Evolutionary conservation across 2,329 filamentous ascomycete species (phyloP), one percentile per base, ranked within the genome.

Genomic region (Aspergillus tubingensis): DNA sequence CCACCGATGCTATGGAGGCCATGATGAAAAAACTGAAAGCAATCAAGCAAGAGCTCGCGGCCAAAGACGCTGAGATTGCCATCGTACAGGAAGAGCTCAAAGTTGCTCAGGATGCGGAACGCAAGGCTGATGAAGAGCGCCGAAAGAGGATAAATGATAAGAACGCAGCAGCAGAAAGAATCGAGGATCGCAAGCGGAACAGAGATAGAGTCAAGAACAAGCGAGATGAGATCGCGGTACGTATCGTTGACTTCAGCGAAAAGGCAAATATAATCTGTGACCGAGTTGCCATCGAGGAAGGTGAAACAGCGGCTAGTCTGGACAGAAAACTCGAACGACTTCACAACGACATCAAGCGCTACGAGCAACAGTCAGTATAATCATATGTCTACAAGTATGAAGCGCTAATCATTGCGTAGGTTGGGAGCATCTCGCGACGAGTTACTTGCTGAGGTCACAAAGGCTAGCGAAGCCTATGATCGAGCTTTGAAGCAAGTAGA

Each of bases 401-500:
- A 13, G 17, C 8, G 58, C 70, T 78, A 62, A 79, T 58, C 25
- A 54, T 47, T 23, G 17, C 21, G 48, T 64, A 81, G 80, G 62
- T 76, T 87, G 49, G 89, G 90, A 23, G 88, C 84, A 54, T 81
- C 84, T 19, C 86, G 90, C 55, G 80, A 89, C 62, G 79, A 91
- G 67, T 88, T 92, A 52, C 82, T 83, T 56, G 79, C 83, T 4
- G 76, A 77, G 48, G 77, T 77, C 32, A 62, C 67, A 15, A 73
- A 70, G 62, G 72, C 77, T n/a, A 69, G 73, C 13, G 69, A 72
- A 38, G 74, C 68, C 30, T 79, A 76, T 58, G 57, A 74, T 55
- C 69, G 64, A 32, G 79, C 79, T 2, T 65, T 73, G 57, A 68
- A 67, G 30, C 76, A 80, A 62, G 67, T 80, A 21, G 65, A 72